These are phyloP conservation scores for Cladochytrium replicatum DNA, from an alignment of 192 early-diverging fungal species.

Conservation along the genomic window DNA sequence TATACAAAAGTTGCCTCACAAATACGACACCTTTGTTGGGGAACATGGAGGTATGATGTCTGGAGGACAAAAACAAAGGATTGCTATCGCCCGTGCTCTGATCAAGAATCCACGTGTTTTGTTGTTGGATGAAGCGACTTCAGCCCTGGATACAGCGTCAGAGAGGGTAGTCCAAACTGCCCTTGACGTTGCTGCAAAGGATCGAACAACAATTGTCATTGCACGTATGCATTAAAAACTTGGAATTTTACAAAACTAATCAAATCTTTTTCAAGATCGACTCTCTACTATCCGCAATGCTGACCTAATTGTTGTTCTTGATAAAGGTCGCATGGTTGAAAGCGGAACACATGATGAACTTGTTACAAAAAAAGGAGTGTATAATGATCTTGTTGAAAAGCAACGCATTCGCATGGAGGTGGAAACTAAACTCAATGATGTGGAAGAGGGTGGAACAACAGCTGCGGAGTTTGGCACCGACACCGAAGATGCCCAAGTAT, in stretches of 20 bases:
- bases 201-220: constrained; percentile 84
- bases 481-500: constrained; percentile 50
- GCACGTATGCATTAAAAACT: constrained; percentile 37
- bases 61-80: constrained; percentile 92
- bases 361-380: constrained; percentile 48
- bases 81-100: constrained; percentile 89
- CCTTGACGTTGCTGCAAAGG: constrained; percentile 59
- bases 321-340: constrained; percentile 45
- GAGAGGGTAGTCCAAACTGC: constrained; percentile 77
- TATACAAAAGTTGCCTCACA: constrained; percentile 68
- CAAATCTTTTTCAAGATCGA: constrained; percentile 55
- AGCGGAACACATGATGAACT: constrained; percentile 72
- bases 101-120: constrained; percentile 80
- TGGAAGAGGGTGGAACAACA: constrained; percentile 1
- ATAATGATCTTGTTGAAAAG: constrained; percentile 57
- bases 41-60: constrained; percentile 58
- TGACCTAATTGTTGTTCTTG: constrained; percentile 79
- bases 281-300: constrained; percentile 81
- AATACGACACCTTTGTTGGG: constrained; percentile 77
- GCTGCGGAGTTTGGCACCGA: constrained; percentile 47
- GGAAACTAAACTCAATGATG: constrained; percentile 10
- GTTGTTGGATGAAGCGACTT: constrained; percentile 82
- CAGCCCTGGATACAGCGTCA: constrained; percentile 70
- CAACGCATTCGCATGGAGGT: constrained; percentile 44
- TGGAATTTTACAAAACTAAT: background rate